phyloP scores from a whole-genome alignment of 2,329 filamentous ascomycete species.

The Fusarium sp. region DNA sequence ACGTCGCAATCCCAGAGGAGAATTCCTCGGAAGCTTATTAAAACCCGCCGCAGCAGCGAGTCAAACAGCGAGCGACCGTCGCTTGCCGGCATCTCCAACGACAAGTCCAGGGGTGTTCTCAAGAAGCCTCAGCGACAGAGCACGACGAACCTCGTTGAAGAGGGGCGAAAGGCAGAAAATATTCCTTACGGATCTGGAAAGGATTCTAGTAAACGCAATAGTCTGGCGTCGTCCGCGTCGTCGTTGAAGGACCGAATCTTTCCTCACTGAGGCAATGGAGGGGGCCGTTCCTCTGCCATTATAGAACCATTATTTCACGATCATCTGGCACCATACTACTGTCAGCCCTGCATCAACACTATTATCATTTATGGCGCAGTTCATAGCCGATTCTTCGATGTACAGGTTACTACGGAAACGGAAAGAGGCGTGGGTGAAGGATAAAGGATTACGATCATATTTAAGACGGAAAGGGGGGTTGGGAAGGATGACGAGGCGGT shows the following conservation, averaged over 20 bases:
- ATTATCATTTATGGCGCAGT: slow-evolving; percentile 4
- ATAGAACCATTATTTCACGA: background rate
- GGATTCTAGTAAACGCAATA: slow-evolving; percentile 43
- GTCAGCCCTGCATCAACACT: background rate
- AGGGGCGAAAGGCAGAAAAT: slow-evolving; percentile 45
- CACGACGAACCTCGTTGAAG: slow-evolving; percentile 42
- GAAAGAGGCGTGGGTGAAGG: background rate
- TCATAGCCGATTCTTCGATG: background rate
- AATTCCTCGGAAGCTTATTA: slow-evolving; percentile 58
- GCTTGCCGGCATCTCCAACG: slow-evolving; percentile 20
- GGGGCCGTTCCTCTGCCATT: background rate
- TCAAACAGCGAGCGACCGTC: slow-evolving; percentile 49
- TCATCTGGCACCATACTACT: background rate
- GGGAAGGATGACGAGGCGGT: background rate
- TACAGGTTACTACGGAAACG: background rate
- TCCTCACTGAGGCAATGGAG: slow-evolving; percentile 26
- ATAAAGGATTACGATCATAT: background rate
- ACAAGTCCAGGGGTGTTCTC: slow-evolving; percentile 50
- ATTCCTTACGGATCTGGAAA: slow-evolving; percentile 38
- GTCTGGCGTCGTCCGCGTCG: slow-evolving; percentile 42
- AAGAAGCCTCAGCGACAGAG: slow-evolving; percentile 55
- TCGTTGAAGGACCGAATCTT: slow-evolving; percentile 47
- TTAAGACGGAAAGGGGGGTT: slow-evolving; percentile 3
- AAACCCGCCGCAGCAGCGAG: slow-evolving; percentile 56
- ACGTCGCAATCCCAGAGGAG: slow-evolving; percentile 50